Percentiles rank a stretch among this genome's conserved stretches.
Conservation (phyloP, 495 filamentous ascomycete genomes). For the Hypomontagnella monticulosa region DNA sequence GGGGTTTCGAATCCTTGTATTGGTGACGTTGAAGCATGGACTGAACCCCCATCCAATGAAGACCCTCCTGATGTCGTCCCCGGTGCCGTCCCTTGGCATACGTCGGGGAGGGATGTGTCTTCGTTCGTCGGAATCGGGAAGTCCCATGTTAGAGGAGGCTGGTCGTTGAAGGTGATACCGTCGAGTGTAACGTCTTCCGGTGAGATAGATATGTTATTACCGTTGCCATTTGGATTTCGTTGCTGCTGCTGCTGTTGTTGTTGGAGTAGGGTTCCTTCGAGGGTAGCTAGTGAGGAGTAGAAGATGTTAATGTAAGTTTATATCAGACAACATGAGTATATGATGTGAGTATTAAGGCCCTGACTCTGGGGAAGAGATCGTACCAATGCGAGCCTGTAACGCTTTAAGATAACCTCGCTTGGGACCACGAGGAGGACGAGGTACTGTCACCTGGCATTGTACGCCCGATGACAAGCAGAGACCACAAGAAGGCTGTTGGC, state of each 20-base stretch:
- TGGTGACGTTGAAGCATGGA: constrained; percentile 35
- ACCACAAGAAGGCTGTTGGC: constrained; percentile 36
- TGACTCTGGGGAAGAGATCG: not conserved
- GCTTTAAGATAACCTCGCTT: constrained; percentile 40
- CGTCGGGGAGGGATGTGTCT: constrained; percentile 20
- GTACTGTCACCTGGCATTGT: constrained; percentile 37
- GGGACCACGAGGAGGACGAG: constrained; percentile 36
- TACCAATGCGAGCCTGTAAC: constrained; percentile 42
- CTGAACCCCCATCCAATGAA: constrained; percentile 35
- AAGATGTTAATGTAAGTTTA: constrained; percentile 2
- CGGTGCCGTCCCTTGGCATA: constrained; percentile 27
- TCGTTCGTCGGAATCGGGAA: constrained; percentile 32
- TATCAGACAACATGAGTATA: not conserved
- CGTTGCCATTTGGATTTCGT: constrained; percentile 1
- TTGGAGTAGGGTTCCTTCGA: constrained; percentile 37
- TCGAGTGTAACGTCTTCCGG: constrained; percentile 29
- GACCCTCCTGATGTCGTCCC: constrained; percentile 25
- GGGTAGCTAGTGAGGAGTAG: constrained; percentile 23
- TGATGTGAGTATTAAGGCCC: not conserved
- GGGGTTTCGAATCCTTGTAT: constrained; percentile 39
- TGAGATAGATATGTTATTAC: constrained; percentile 14
- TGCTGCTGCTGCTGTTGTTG: constrained; percentile 28
- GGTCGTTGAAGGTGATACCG: constrained; percentile 26
- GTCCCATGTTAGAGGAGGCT: constrained; percentile 32
- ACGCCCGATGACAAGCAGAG: constrained; percentile 37